Conservation (phyloP, 2,329 filamentous ascomycete genomes). For the Colletotrichum limetticola region DNA sequence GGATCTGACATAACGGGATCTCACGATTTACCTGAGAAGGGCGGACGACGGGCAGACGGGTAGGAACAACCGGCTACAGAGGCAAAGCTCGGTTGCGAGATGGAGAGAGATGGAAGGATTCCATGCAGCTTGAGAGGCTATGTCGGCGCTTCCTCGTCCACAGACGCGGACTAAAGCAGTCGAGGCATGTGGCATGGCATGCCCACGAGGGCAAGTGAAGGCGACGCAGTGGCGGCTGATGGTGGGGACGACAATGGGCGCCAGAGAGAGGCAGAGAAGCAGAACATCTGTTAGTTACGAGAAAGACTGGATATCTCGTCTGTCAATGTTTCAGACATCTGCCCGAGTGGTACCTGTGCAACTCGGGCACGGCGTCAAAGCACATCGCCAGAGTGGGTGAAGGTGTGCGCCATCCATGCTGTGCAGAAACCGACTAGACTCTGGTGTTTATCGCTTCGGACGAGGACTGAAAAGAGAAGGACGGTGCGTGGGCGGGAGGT, state of each 20-base stretch:
- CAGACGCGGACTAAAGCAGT: slow-evolving; percentile 24
- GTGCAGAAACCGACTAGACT: slow-evolving; percentile 24
- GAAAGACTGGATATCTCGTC: slow-evolving; percentile 32
- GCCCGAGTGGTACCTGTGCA: slow-evolving; percentile 27
- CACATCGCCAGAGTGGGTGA: slow-evolving; percentile 13
- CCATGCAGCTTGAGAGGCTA: slow-evolving; percentile 32
- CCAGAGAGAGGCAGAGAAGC: background rate
- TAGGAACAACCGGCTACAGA: slow-evolving; percentile 7
- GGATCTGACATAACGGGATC: background rate
- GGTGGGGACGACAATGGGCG: background rate
- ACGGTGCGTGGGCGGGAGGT: slow-evolving; percentile 14
- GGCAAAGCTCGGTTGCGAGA: slow-evolving; percentile 29
- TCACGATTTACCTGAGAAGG: background rate
- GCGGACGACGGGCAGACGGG: slow-evolving; percentile 4
- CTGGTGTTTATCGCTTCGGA: slow-evolving; percentile 30
- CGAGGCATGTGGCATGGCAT: slow-evolving; percentile 23
- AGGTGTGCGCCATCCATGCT: slow-evolving; percentile 17
- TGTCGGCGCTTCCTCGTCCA: slow-evolving; percentile 33
- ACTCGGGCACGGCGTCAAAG: slow-evolving; percentile 27
- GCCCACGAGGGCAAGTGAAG: slow-evolving; percentile 27
- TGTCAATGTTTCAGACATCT: slow-evolving; percentile 37
- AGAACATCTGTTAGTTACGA: slow-evolving; percentile 20
- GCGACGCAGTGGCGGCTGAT: background rate
- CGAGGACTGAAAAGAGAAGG: slow-evolving; percentile 26
- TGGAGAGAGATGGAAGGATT: slow-evolving; percentile 34